phyloP scores from a whole-genome alignment of 169 alveolate genomes.

The Cryptosporidium tyzzeri region DNA sequence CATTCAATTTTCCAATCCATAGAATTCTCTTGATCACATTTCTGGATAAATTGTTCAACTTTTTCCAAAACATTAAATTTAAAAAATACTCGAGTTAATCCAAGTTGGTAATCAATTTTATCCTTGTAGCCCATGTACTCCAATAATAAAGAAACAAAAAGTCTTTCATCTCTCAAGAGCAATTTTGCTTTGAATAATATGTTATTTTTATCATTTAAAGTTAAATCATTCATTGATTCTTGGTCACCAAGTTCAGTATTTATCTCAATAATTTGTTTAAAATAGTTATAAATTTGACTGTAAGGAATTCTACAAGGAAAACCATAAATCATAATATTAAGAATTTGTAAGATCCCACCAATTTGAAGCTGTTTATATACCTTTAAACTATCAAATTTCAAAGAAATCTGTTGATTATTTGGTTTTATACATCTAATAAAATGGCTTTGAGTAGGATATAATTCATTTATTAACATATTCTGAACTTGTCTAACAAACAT shows the following conservation, averaged over 20 bases:
- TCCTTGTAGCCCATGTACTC: slow-evolving; percentile 75
- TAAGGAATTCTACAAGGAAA: slow-evolving; percentile 81
- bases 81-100: slow-evolving; percentile 81
- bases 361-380: slow-evolving; percentile 80
- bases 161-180: slow-evolving; percentile 76
- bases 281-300: slow-evolving; percentile 76
- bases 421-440: slow-evolving; percentile 82
- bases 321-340: slow-evolving; percentile 81
- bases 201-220: slow-evolving; percentile 54
- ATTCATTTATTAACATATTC: slow-evolving; percentile 77
- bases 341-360: slow-evolving; percentile 81
- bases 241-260: not conserved
- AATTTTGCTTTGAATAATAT: slow-evolving; percentile 76
- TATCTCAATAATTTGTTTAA: slow-evolving; percentile 73
- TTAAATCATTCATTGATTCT: not conserved
- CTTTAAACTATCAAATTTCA: slow-evolving; percentile 76
- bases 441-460: slow-evolving; percentile 79
- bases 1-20: slow-evolving; percentile 77
- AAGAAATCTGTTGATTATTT: slow-evolving; percentile 76
- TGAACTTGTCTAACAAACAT: slow-evolving; percentile 78
- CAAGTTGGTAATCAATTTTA: slow-evolving; percentile 78
- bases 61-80: slow-evolving; percentile 80
- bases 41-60: slow-evolving; percentile 79
- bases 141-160: slow-evolving; percentile 75
- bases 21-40: slow-evolving; percentile 77